phyloP scores from a whole-genome alignment of 2,329 filamentous ascomycete genomes.

The Trichoderma atroviride region DNA sequence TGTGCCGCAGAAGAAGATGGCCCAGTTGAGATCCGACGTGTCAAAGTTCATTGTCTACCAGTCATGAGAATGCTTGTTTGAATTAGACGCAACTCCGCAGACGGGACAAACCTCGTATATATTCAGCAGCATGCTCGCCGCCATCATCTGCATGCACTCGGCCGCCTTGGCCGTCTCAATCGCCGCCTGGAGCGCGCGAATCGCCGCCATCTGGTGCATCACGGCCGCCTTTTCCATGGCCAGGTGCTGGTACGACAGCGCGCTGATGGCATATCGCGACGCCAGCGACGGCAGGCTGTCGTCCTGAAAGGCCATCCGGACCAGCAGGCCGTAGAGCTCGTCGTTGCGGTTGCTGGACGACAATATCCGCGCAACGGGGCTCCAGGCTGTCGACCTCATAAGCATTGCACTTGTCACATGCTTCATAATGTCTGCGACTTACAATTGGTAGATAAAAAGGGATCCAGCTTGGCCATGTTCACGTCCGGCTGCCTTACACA shows the following conservation, averaged over 20 bases:
- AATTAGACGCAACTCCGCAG: neutral
- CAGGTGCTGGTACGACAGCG: slow-evolving; percentile 22
- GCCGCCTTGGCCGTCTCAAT: slow-evolving; percentile 13
- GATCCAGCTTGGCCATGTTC: slow-evolving; percentile 19
- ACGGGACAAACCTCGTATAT: slow-evolving; percentile 15
- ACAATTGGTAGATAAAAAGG: slow-evolving; percentile 14
- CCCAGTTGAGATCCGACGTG: slow-evolving; percentile 22
- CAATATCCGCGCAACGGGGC: slow-evolving; percentile 15
- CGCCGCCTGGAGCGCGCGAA: slow-evolving; percentile 16
- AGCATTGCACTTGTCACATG: no score
- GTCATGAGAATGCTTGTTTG: neutral
- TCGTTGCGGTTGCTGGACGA: slow-evolving; percentile 15
- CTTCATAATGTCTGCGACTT: neutral
- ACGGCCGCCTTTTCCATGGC: slow-evolving; percentile 12
- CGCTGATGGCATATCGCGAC: slow-evolving; percentile 12
- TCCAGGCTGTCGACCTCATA: neutral
- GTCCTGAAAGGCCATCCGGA: slow-evolving; percentile 20
- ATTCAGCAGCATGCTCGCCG: slow-evolving; percentile 23
- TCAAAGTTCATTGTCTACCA: slow-evolving; percentile 26
- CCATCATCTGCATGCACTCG: slow-evolving; percentile 24
- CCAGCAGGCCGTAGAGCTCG: slow-evolving; percentile 15
- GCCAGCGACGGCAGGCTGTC: slow-evolving; percentile 23
- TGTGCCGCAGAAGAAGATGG: slow-evolving; percentile 26
- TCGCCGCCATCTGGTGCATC: slow-evolving; percentile 20
- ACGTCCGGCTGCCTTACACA: neutral